These are phyloP conservation scores for Zymoseptoria pseudotritici DNA, from an alignment of 2,329 filamentous ascomycete genomes.

Conservation along the genomic window DNA sequence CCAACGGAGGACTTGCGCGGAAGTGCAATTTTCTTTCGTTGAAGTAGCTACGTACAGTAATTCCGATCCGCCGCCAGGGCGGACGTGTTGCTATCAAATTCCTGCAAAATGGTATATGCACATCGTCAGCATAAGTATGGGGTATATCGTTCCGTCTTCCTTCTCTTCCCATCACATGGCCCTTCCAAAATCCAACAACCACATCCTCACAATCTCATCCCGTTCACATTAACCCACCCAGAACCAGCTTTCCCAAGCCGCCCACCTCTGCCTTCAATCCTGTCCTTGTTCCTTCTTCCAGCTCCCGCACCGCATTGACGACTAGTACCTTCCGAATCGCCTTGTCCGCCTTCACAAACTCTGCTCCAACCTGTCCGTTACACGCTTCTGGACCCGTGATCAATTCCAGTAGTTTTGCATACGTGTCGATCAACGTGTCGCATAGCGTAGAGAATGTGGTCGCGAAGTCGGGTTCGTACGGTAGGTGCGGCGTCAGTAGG, in stretches of 20 bases:
- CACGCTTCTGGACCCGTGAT: constrained; percentile 70
- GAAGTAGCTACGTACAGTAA: neutral
- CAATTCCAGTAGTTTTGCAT: constrained; percentile 68
- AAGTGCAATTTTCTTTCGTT: too few species aligned
- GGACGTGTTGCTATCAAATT: neutral
- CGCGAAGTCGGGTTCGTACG: constrained; percentile 95
- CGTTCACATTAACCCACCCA: constrained; percentile 69
- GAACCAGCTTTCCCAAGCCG: constrained; percentile 78
- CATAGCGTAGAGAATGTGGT: constrained; percentile 94
- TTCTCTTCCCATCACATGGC: neutral
- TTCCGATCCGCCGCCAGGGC: neutral
- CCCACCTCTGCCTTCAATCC: constrained; percentile 74
- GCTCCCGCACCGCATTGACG: constrained; percentile 79
- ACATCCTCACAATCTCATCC: neutral
- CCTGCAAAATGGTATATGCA: neutral
- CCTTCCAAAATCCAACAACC: neutral
- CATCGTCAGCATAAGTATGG: neutral
- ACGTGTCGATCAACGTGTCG: constrained; percentile 90
- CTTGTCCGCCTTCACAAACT: constrained; percentile 84
- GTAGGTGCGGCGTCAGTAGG: constrained; percentile 81
- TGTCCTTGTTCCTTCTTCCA: constrained; percentile 75
- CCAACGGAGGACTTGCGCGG: too few species aligned
- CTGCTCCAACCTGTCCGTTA: constrained; percentile 58
- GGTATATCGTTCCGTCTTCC: neutral
- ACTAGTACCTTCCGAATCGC: constrained; percentile 83